Base-by-base conservation (phyloP, 2,329 filamentous ascomycete genomes). In the Diaporthe vexans region DNA sequence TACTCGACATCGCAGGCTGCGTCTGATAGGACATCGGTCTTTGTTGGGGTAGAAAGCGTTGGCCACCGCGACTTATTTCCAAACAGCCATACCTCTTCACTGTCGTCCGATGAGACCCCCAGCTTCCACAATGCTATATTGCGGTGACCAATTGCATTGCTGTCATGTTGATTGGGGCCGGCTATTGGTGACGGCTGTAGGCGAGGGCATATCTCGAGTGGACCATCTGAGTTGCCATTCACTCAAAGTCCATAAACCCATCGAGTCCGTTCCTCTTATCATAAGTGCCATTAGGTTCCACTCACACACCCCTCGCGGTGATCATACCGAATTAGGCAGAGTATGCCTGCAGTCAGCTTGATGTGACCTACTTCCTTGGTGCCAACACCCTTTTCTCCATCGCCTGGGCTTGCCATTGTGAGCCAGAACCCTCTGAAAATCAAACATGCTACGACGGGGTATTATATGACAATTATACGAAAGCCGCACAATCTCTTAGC, bases 301-400 rank as follows among this genome's bases (percentile, higher is more conserved):
- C 61, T 11, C 43, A 67, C 61, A 6, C 43, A 67, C 61, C 43
- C 43, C 43, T 51, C 61, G 59, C 40, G 61, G 11, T 19, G 11
- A 63, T 29, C n/a, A n/a, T 48, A 13, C 26, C 40, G 9, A n/a
- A 8, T 33, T 65, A 51, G 43, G 40, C 26, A 15, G 26, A 51
- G 59, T 26, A 10, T 33, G 40, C 29, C 43, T 19, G 24, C 37
- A 46, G 15, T 5, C 10, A 37, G 37, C 37, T 37, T 43, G 15
- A 29, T 29, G 24, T 48, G 19, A 17, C 17, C 17, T 40, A n/a
- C 35, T 15, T 61, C 57, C n/a, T 61, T n/a, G 2, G 1, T 48
- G 19, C 17, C 43, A 21, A 17, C 40, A 15, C n/a, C 37, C 29
- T 33, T 33, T 33, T 33, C 7, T 33, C 6, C 29, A 33, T 33